Evolutionary conservation across 2,329 filamentous ascomycete genomes (phyloP), one percentile per base, ranked within the genome.

Genomic region (Paramyrothecium sp.): DNA sequence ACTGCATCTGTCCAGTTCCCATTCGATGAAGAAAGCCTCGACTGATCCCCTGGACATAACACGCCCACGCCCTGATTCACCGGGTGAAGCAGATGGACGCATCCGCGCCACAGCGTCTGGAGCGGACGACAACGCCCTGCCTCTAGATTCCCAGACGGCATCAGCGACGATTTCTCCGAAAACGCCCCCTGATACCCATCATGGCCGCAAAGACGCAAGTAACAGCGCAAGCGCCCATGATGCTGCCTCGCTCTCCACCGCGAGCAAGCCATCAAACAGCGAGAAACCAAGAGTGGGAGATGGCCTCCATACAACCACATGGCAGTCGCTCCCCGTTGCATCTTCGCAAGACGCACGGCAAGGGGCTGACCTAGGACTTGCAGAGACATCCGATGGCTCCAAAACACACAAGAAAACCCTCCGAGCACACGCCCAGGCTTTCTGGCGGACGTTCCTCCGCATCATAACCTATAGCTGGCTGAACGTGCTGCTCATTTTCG

Each of bases 401-500:
- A 16, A 30, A 30, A 17, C 38, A 44, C 5, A 44, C 13, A 44
- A 44, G 13, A 44, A 16, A 44, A 16, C 5, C 13, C 38, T 44
- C 13, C 38, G 38, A 7, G 38, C 4, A 44, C 13, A 44, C 38
- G 13, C n/a, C 7, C 13, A 44, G 13, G n/a, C 38, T 19, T 44
- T 44, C 38, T 44, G 38, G 38, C 38, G 13, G 13, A 44, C 38
- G 4, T 44, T 19, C 5, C 38, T 44, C 38, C 38, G 87, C 70
- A 74, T 80, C 62, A 81, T 93, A 60, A 81, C 87, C 48, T 85
- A 90, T 69, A 92, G 87, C 77, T 92, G 88, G 84, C 78, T 94
- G 76, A 94, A 95, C 70, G 66, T 91, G 55, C 78, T 94, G 63
- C 78, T 94, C 61, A 74, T 93, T 55, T 92, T 92, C 68, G 90